phyloP scores from a whole-genome alignment of 2,329 filamentous ascomycete species.

The Pezizomycotina sp. region DNA sequence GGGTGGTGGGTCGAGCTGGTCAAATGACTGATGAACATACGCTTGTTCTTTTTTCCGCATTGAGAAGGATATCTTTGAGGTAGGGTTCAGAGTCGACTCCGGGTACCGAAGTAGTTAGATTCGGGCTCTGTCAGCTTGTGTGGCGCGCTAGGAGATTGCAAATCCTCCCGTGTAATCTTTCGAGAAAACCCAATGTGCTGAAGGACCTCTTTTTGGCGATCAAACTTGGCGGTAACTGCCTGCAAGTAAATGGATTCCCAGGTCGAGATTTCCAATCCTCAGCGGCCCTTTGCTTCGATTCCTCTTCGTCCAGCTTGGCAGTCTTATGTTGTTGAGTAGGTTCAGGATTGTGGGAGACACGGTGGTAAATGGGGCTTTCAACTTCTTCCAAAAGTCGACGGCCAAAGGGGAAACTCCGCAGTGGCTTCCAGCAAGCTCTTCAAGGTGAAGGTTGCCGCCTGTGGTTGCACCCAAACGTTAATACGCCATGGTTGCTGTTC shows the following conservation, averaged over 20 bases:
- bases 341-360: slow-evolving; percentile 30
- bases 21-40: slow-evolving; percentile 29
- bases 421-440: slow-evolving; percentile 30
- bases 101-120: slow-evolving; percentile 33
- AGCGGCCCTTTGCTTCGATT: slow-evolving; percentile 14
- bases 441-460: slow-evolving; percentile 29
- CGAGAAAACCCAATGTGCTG: slow-evolving; percentile 29
- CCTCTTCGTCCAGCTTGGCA: not conserved
- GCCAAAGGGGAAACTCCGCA: slow-evolving; percentile 31
- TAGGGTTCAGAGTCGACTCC: slow-evolving; percentile 32
- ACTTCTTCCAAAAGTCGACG: slow-evolving; percentile 31
- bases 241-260: slow-evolving; percentile 31
- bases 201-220: slow-evolving; percentile 28
- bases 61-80: slow-evolving; percentile 27
- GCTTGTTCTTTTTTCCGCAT: slow-evolving; percentile 26
- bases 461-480: slow-evolving; percentile 30
- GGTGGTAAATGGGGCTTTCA: slow-evolving; percentile 30
- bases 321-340: slow-evolving; percentile 28
- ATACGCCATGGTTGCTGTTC: too few species aligned
- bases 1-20: slow-evolving; percentile 33
- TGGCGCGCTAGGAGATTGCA: slow-evolving; percentile 26
- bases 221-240: slow-evolving; percentile 30
- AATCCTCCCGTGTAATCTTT: slow-evolving; percentile 26
- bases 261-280: slow-evolving; percentile 17
- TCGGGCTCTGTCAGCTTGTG: slow-evolving; percentile 26